Base-by-base conservation (phyloP, 2,329 filamentous ascomycete species). In the Calonectria hongkongensis region DNA sequence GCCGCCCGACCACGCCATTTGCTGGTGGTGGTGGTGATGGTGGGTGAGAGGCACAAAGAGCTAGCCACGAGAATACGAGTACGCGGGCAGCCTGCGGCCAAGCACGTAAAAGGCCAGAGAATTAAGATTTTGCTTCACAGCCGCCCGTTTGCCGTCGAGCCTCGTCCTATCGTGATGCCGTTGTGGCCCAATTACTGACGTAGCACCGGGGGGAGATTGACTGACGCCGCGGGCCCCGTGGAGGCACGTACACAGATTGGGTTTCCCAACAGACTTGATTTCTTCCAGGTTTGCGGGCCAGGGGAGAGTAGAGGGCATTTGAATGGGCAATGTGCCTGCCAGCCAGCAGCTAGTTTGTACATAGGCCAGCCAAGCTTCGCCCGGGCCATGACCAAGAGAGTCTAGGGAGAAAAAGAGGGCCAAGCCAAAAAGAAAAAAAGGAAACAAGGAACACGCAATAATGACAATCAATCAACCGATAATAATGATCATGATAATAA, bases 221-320 rank as follows among this genome's bases (percentile, higher is more conserved):
- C 58, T 63, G 41, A 45, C 50, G 50, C 50, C 50, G 45, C 27
- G 18, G 27, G 28, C 27, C 8, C 25, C 50, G 27, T 54, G 50
- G 8, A 21, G 8, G 28, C 50, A n/a, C 33, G 33, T 10, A 36
- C 30, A 10, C 47, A 66, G 63, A 51, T 41, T 41, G 47, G 45
- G 47, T 66, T 66, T 39, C 45, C 50, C 48, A 66, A 54, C 48
- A 66, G 48, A 56, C 64, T 51, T 51, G 36, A 25, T 56, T 60
- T 60, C 58, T 45, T 63, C 58, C 41, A n/a, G 58, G 58, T 30
- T 63, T 15, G 25, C 54, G 16, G 54, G 54, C 33, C 41, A 47
- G 39, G 58, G 58, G 21, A 21, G 21, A 21, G 47, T 63, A 16
- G 30, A 33, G 30, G 21, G 21, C 21, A 33, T 33, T 13, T 25